These are phyloP conservation scores for Fusarium bulbicola DNA, from an alignment of 2,329 filamentous ascomycete genomes.

Conservation along the genomic window DNA sequence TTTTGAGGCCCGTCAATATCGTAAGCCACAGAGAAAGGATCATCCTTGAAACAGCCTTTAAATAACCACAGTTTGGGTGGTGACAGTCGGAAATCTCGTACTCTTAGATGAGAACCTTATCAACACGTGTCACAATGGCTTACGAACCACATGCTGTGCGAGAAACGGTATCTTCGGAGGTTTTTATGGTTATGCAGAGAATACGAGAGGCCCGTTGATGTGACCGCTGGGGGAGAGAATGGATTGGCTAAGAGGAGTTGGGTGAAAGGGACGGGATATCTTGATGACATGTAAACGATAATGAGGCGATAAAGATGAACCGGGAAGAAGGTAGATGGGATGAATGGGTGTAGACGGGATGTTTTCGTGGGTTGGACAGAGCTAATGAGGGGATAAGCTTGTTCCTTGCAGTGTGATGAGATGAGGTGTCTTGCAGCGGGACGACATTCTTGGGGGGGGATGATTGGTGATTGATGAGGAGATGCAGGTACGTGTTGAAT, in stretches of 20 bases:
- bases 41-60: not conserved
- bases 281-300: constrained; percentile 12
- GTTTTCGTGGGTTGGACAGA: not conserved
- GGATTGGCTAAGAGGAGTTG: not conserved
- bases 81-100: not conserved
- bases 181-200: not conserved
- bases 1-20: constrained; percentile 1
- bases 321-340: not conserved
- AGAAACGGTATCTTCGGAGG: not conserved
- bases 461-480: not conserved
- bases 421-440: not conserved
- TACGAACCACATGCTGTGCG: not conserved
- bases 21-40: not conserved
- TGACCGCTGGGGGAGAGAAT: not conserved
- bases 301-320: not conserved
- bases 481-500: not conserved
- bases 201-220: not conserved
- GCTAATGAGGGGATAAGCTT: not conserved
- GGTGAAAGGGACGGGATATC: not conserved
- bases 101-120: not conserved
- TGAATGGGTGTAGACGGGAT: not conserved
- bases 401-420: not conserved
- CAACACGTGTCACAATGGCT: constrained; percentile 6
- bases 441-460: not conserved
- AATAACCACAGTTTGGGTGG: not conserved